These are phyloP conservation scores for Colletotrichum tabaci DNA, from an alignment of 2,329 filamentous ascomycete genomes.

Conservation along the genomic window DNA sequence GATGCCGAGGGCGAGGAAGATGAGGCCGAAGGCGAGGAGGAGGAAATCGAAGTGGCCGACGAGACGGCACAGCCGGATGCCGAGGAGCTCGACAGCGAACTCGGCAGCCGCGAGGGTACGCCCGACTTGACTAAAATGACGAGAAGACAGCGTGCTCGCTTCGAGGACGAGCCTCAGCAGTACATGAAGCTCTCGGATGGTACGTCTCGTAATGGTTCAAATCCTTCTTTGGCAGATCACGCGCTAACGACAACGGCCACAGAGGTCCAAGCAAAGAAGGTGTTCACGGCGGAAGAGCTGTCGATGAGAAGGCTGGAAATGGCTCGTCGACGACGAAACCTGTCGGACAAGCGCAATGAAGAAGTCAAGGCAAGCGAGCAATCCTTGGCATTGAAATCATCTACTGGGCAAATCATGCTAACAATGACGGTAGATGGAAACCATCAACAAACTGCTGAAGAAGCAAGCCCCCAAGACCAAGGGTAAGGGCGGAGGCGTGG, in stretches of 20 bases:
- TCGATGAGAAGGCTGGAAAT: conserved; percentile 75
- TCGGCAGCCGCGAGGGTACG: conserved; percentile 64
- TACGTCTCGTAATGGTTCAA: conserved; percentile 49
- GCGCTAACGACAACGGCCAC: conserved; percentile 41
- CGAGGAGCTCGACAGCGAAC: conserved; percentile 61
- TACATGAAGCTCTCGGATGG: conserved; percentile 75
- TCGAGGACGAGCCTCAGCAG: conserved; percentile 68
- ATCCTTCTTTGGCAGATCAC: conserved; percentile 11
- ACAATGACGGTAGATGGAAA: conserved; percentile 77
- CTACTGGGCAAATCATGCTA: not conserved
- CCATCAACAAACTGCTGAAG: conserved; percentile 90
- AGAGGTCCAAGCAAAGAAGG: conserved; percentile 77
- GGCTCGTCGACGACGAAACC: conserved; percentile 72
- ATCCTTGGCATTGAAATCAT: too few species aligned
- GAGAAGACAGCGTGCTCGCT: conserved; percentile 71
- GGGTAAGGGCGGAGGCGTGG: conserved; percentile 62
- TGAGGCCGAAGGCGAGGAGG: conserved; percentile 56
- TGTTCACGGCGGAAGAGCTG: conserved; percentile 73
- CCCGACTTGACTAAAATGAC: conserved; percentile 74
- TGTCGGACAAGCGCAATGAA: conserved; percentile 76
- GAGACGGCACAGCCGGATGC: conserved; percentile 47
- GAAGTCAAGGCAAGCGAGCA: conserved; percentile 70
- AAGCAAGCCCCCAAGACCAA: conserved; percentile 86
- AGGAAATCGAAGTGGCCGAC: conserved; percentile 53
- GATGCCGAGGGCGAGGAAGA: conserved; percentile 55